Base-by-base conservation (phyloP, 768 basidiomycete species). In the Tylopilus plumbeoviolaceoides region DNA sequence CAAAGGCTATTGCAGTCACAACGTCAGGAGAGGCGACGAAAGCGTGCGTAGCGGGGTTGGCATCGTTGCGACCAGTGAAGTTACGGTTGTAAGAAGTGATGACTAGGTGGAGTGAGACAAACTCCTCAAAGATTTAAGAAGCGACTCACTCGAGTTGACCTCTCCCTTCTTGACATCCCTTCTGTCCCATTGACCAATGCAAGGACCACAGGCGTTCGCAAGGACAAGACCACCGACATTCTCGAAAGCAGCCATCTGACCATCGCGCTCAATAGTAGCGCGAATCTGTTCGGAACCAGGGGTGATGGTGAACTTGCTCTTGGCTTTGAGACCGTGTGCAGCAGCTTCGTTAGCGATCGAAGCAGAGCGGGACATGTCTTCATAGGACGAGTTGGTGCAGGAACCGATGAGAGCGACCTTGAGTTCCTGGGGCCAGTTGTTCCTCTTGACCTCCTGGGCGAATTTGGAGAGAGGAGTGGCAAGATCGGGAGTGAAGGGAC, bases 31-130 rank as follows among this genome's bases (percentile, higher is more conserved):
- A 93, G 38, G 92, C 87, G 65, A 95, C 92, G 66, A 95, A 95
- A 45, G 92, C 91, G 73, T 98, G 97, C 30, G 97, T 99, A 57
- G 94, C 94, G 20, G 95, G 94, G 83, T 99, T 98, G 63, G 97
- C 95, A 65, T 98, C 97, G 73, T 99, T 99, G 68, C 97, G 93
- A 53, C 95, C 97, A 61, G 97, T 98, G 79, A 99, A 99, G 86
- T 99, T 99, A 71, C 97, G 95, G 85, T 99, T 99, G 83, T 99
- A 99, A 18, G 95, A 98, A 48, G 95, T 95, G 74, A 99, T 91
- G 79, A 98, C 90, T 92, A 44, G 36, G 17, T 10, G 10, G 21
- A 36, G 47, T 50, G 25, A 59, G 54, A 54, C n/a, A 44, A 27
- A 8, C n/a, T 25, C 28, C 28, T 14, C 25, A 8, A 27, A 20